A percentile compares a stretch with the other conserved stretches of the same genome.
These are phyloP conservation scores for Theobroma grandiflorum DNA, from an alignment of 441 rosid genomes.

Conservation along the genomic window DNA sequence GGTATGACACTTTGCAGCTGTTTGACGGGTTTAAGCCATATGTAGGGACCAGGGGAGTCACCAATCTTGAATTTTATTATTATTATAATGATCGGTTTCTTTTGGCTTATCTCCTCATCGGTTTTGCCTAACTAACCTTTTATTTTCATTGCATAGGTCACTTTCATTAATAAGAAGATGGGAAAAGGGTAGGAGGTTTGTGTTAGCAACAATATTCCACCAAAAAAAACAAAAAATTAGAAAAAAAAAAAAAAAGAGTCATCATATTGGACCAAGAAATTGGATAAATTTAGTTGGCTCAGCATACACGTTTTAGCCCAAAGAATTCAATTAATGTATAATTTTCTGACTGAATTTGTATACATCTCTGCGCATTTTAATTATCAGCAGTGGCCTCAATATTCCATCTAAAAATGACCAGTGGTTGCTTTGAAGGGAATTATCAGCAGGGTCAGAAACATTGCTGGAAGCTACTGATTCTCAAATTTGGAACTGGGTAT, in stretches of 20 bases:
- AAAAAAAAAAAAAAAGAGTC: not conserved
- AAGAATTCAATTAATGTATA: not conserved
- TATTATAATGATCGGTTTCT: not conserved
- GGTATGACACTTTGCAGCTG: constrained; percentile 30
- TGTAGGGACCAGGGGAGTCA: constrained; percentile 36
- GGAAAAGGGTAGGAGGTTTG: constrained; percentile 13
- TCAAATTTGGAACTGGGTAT: not conserved
- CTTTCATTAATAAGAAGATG: constrained; percentile 18
- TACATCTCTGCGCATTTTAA: not conserved
- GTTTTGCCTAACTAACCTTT: constrained; percentile 26
- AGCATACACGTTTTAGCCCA: constrained; percentile 11
- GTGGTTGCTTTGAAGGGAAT: not conserved
- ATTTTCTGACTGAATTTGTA: not conserved
- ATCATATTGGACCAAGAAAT: constrained; percentile 19
- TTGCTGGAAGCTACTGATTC: not conserved
- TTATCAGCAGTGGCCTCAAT: not conserved
- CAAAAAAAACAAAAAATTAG: not conserved
- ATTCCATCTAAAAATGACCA: not conserved
- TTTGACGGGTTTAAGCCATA: constrained; percentile 4
- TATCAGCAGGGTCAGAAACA: not conserved
- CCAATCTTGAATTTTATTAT: constrained; percentile 27
- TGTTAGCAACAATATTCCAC: constrained; percentile 18
- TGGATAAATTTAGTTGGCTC: not conserved
- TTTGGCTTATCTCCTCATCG: constrained; percentile 30
- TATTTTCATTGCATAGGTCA: constrained; percentile 16